Base-by-base conservation (phyloP, 768 basidiomycete species). In the Cubamyces sp. region DNA sequence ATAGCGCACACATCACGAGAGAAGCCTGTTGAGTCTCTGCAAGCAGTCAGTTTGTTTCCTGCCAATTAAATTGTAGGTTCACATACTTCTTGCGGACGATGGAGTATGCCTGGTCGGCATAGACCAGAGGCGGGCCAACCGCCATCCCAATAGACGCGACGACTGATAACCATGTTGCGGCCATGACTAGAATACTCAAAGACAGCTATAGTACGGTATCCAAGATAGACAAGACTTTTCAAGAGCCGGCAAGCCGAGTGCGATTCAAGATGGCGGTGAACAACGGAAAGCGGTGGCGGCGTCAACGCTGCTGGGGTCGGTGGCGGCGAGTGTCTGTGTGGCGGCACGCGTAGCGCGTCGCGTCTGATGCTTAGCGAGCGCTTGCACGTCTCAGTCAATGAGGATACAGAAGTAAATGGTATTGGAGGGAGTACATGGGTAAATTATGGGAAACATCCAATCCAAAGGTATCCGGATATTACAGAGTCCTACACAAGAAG, bases 1-100 rank as follows among this genome's bases (percentile, higher is more conserved):
- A 94, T 93, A 8, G 89, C 92, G 69, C 91, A 93, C 55, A 94
- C 86, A 71, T 94, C 92, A 69, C 85, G 84, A 57, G 92, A 93
- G 71, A 94, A 94, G 3, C 92, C 92, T 42, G 89, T 89, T 5
- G 92, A 82, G 67, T 94, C 90, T 75, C 92, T 94, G 56, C 45
- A 42, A 50, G 61, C 30, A 30, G 53, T 54, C 26, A 64, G 39
- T 34, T n/a, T n/a, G n/a, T n/a, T n/a, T n/a, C n/a, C n/a, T n/a
- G n/a, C n/a, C n/a, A n/a, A 47, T 15, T 12, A 21, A 34, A n/a
- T 25, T 5, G 9, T 2, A 4, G n/a, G 7, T 9, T 14, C 15
- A 72, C 81, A 60, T 52, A 83, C 90, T 85, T 86, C 78, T 90
- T 92, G 52, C 81, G 84, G 62, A 94, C 75, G 57, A 94, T 94